Evolutionary conservation across 495 filamentous ascomycete genomes (phyloP).

Genomic region (Lophium mytilinum): DNA sequence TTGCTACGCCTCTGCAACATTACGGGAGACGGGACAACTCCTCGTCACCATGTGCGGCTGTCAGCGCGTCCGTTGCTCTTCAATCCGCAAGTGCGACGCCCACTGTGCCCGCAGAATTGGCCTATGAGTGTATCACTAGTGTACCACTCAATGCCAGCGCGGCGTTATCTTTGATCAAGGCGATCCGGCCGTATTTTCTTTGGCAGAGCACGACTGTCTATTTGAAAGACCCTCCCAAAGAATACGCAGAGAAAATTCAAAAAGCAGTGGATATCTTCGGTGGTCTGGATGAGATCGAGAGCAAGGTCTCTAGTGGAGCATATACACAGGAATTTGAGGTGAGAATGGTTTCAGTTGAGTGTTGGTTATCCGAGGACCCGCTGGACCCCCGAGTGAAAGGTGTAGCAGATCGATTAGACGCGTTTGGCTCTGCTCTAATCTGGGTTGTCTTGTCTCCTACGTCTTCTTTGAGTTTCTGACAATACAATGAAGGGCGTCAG

Average conservation of each 20-base stretch:
- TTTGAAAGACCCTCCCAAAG: constrained; percentile 29
- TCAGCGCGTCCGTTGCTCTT: constrained; percentile 15
- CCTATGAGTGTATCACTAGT: constrained; percentile 23
- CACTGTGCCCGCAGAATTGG: constrained; percentile 22
- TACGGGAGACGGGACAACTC: constrained; percentile 6
- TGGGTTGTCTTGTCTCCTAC: too few species aligned
- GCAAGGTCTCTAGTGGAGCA: constrained; percentile 14
- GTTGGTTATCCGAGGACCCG: too few species aligned
- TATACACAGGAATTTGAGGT: constrained; percentile 29
- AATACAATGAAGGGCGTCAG: too few species aligned
- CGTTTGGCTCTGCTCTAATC: too few species aligned
- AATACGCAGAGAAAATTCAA: constrained; percentile 32
- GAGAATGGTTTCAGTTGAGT: too few species aligned
- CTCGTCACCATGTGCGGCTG: constrained; percentile 15
- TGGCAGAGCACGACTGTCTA: constrained; percentile 31
- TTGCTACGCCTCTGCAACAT: constrained; percentile 9
- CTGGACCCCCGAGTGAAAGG: too few species aligned
- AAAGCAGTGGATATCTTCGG: constrained; percentile 25
- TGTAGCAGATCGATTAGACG: too few species aligned
- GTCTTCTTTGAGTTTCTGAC: neutral
- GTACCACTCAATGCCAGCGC: constrained; percentile 25
- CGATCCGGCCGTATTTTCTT: constrained; percentile 24
- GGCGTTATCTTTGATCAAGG: constrained; percentile 19
- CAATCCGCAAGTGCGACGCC: constrained; percentile 7
- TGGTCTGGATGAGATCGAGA: constrained; percentile 22